Percentiles rank a stretch among this genome's conserved stretches.
Conservation (phyloP, 1,284 basidiomycete genomes). For the Puccinia novopanici region DNA sequence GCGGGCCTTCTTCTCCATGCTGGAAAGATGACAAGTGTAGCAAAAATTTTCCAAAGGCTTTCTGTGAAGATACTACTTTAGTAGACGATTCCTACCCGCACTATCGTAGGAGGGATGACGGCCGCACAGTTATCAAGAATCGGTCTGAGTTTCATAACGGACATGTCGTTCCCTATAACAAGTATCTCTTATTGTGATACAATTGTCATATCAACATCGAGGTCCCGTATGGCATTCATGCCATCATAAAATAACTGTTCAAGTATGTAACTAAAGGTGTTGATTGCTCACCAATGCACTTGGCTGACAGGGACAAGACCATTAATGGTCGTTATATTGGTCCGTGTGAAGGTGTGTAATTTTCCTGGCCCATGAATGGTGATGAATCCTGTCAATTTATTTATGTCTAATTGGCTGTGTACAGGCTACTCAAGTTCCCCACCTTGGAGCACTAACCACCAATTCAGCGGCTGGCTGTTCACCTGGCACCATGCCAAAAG, state of each 20-base stretch:
- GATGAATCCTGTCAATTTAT: not conserved
- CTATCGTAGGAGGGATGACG: not conserved
- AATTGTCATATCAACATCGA: too few species aligned
- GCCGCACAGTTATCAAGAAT: too few species aligned
- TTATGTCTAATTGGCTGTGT: not conserved
- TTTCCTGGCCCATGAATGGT: not conserved
- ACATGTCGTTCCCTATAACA: too few species aligned
- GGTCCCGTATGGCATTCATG: too few species aligned
- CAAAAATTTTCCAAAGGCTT: too few species aligned
- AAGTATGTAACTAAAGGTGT: slow-evolving; percentile 32
- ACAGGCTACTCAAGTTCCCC: not conserved
- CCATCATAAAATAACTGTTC: slow-evolving; percentile 15
- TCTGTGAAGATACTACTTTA: slow-evolving; percentile 59
- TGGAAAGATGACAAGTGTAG: slow-evolving; percentile 63
- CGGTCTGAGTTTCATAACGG: not conserved
- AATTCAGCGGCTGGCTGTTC: not conserved
- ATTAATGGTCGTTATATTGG: slow-evolving; percentile 6
- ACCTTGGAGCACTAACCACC: not conserved
- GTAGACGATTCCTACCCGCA: slow-evolving; percentile 59
- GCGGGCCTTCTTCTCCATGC: slow-evolving; percentile 57
- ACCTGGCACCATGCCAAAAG: too few species aligned
- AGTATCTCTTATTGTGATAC: too few species aligned
- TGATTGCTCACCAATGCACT: not conserved
- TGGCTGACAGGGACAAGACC: not conserved
- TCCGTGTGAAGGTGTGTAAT: not conserved